Evolutionary conservation across 768 basidiomycete species (phyloP).

Genomic region (Suillus americanus): DNA sequence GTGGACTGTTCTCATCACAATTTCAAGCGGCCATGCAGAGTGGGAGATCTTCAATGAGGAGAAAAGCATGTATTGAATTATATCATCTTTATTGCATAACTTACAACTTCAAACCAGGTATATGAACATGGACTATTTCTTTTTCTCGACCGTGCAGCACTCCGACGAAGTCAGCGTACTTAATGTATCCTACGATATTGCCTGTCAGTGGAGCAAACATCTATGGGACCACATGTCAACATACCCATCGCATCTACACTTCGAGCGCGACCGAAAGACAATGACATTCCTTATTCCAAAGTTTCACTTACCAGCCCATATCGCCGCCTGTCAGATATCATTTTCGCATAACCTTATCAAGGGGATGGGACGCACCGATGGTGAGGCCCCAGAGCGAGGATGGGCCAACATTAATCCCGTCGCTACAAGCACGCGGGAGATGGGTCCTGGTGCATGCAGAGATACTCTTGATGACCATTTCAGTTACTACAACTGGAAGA

Average conservation of each 20-base stretch:
- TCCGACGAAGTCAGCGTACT: slow-evolving; percentile 2
- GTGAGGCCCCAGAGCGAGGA: slow-evolving; percentile 7
- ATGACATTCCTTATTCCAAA: slow-evolving; percentile 9
- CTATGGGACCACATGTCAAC: slow-evolving; percentile 8
- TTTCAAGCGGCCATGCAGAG: slow-evolving; percentile 12
- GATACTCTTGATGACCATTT: slow-evolving; percentile 29
- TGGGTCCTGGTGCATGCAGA: slow-evolving; percentile 14
- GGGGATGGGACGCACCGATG: background rate
- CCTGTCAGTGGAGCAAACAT: slow-evolving; percentile 14
- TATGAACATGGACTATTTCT: slow-evolving; percentile 18
- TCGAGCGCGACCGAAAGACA: background rate
- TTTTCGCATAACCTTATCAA: background rate
- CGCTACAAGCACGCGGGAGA: slow-evolving; percentile 16
- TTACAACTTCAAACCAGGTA: slow-evolving; percentile 6
- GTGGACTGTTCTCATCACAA: background rate
- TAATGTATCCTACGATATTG: slow-evolving; percentile 18
- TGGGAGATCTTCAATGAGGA: slow-evolving; percentile 19
- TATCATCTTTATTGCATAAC: background rate
- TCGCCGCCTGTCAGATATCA: background rate
- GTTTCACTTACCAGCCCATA: slow-evolving; percentile 14
- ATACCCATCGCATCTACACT: background rate
- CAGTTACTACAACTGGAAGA: slow-evolving; percentile 5
- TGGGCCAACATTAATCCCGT: slow-evolving; percentile 18
- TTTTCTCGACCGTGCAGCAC: slow-evolving; percentile 3
- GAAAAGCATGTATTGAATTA: slow-evolving; percentile 9